Evolutionary conservation across 768 basidiomycete species (phyloP), one percentile per base, ranked within the genome.

Genomic region (Tylopilus sp.): DNA sequence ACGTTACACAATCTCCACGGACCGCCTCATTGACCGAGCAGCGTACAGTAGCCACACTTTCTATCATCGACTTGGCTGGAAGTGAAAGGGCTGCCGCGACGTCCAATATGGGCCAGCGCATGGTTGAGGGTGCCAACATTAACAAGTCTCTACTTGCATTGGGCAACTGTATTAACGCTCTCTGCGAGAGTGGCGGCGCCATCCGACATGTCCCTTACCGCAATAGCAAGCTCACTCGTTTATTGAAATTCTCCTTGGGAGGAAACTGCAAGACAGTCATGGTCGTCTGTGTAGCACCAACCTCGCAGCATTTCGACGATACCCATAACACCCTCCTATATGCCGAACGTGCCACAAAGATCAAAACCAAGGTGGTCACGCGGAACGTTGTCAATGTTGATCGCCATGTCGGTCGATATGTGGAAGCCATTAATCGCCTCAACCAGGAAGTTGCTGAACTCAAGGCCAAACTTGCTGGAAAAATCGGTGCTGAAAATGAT

Each of bases 211-310:
- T 99, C 13, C 97, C 97, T 0, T 99, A 98, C 71, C 84, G 97
- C 50, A 97, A 99, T 75, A 93, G 91, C 78, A 99, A 99, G 73
- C 88, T 99, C 58, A 99, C 97, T 1, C 89, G 97, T 38, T 74
- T 98, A 41, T 86, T 98, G 66, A 98, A 98, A 71, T 98, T 98
- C 76, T 95, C 96, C 2, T 82, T 98, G 44, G 96, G 96, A 2
- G 97, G 97, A 7, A 98, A 98, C 71, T 99, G 97, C 81, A 92
- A 96, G 73, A 99, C 97, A 1, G 94, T 97, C 66, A 99, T 98
- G 97, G 92, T 98, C 58, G 96, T 98, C 56, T 98, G 97, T 68
- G 78, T 99, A 43, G 94, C 94, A 1, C 97, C 97, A 2, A 93
- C 94, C 6, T 94, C 93, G 33, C 82, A 82, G 33, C 94, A 99